Evolutionary conservation across 2,329 filamentous ascomycete genomes (phyloP), one percentile per base, ranked within the genome.

Genomic region (Arthrobotrys megalospora): DNA sequence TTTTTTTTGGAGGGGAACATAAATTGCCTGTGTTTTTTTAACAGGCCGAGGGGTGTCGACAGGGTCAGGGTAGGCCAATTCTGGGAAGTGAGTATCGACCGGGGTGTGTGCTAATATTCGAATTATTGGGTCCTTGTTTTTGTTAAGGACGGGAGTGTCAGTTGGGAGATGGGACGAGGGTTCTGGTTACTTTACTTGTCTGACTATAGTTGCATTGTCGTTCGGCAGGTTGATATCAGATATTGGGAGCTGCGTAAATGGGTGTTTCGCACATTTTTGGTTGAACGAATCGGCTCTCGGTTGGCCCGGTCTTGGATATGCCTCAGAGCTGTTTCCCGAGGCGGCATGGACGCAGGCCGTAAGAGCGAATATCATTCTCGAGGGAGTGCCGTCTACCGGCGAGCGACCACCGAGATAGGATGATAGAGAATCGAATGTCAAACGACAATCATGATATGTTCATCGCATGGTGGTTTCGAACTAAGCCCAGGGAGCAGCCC

Each of bases 151-250:
- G 48, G 47, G 43, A 53, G 16, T 58, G 41, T 45, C 32, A 71
- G 28, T 24, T 10, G 68, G 47, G 47, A 64, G 36, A 65, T 73
- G 69, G 69, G 68, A 72, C 36, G 68, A 72, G 68, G 65, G 41
- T 41, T 36, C n/a, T 60, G 52, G 36, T 36, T 48, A 24, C 60
- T 34, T 53, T 19, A 11, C 67, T 63, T 63, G 55, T 55, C 69
- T 73, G 69, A 66, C 52, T 41, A 65, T 73, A 45, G 69, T 38
- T 34, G 50, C 69, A 60, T 73, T 65, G 69, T 73, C 69, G 47
- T 60, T 73, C 60, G 62, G 48, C 28, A 60, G 36, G 48, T 38
- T 32, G 34, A n/a, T 65, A 48, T 63, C 24, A 12, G 28, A 53
- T 53, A 52, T 53, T 53, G 6, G 16, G 12, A 47, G 16, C 32